These are phyloP conservation scores for Chaetomidium leptoderma DNA, from an alignment of 495 filamentous ascomycete species.

Conservation along the genomic window DNA sequence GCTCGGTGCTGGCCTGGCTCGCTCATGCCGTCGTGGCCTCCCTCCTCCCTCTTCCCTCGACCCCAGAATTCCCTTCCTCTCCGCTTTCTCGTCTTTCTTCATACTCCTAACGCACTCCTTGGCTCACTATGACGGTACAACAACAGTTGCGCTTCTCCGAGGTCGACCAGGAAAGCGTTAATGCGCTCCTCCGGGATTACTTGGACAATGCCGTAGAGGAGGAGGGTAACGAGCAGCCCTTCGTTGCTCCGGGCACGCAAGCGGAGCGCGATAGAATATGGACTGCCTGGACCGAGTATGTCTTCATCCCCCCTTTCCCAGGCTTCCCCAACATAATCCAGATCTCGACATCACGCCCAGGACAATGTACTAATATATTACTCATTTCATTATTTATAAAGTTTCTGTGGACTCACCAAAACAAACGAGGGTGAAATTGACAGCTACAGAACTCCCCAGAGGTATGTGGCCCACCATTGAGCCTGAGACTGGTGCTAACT, in stretches of 20 bases:
- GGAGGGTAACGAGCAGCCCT: slow-evolving; percentile 7
- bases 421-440: slow-evolving; percentile 1
- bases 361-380: slow-evolving; percentile 5
- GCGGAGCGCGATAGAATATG: slow-evolving; percentile 9
- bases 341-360: slow-evolving; percentile 8
- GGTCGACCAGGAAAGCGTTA: slow-evolving; percentile 4
- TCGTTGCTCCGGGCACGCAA: slow-evolving; percentile 3
- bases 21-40: slow-evolving; percentile 1
- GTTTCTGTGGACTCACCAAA: slow-evolving; percentile 2
- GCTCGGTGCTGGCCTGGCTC: slow-evolving; percentile 4
- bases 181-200: slow-evolving; percentile 9
- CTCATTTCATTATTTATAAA: slow-evolving; percentile 8
- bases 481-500: slow-evolving; percentile 10
- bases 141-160: slow-evolving; percentile 8
- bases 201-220: neutral
- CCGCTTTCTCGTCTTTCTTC: neutral
- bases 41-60: slow-evolving; percentile 4
- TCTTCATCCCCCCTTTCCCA: slow-evolving; percentile 7
- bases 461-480: neutral
- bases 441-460: neutral
- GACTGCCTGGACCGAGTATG: slow-evolving; percentile 9
- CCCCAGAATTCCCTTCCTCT: slow-evolving; percentile 2
- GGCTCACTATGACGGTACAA: slow-evolving; percentile 8
- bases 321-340: neutral
- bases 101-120: slow-evolving; percentile 5